Percentiles rank a stretch among this genome's conserved stretches.
phyloP scores from a whole-genome alignment of 2,329 filamentous ascomycete genomes.

The Annulohypoxylon truncatum region DNA sequence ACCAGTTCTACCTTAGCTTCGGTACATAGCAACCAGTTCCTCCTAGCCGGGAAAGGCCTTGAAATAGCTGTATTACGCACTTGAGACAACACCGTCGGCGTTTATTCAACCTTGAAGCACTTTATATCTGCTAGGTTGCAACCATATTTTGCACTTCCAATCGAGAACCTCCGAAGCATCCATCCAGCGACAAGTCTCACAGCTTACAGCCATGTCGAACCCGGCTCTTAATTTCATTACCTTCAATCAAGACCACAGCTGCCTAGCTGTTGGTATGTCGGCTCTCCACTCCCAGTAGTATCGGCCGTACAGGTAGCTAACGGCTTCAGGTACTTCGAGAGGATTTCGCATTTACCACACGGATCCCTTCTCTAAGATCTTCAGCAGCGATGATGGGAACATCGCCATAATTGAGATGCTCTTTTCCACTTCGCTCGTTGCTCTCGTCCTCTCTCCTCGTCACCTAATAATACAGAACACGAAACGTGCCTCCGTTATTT shows the following conservation, averaged over 20 bases:
- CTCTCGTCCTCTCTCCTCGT: constrained; percentile 89
- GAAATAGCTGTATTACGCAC: constrained; percentile 4
- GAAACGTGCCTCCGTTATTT: constrained; percentile 86
- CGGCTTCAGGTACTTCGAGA: constrained; percentile 79
- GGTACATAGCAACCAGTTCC: background rate
- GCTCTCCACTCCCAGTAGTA: constrained; percentile 23
- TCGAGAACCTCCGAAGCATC: background rate
- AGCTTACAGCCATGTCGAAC: constrained; percentile 66
- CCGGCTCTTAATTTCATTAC: constrained; percentile 96
- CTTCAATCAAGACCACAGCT: constrained; percentile 99
- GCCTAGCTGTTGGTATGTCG: constrained; percentile 87
- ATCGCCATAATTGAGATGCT: constrained; percentile 98
- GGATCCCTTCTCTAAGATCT: constrained; percentile 94
- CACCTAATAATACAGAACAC: constrained; percentile 97
- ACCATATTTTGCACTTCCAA: constrained; percentile 5
- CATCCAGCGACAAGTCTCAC: constrained; percentile 6
- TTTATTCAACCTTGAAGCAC: background rate
- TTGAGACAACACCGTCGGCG: background rate
- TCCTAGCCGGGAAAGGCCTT: constrained; percentile 5
- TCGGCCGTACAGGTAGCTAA: constrained; percentile 15
- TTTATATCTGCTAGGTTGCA: background rate
- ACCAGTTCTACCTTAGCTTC: constrained; percentile 11
- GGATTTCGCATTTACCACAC: constrained; percentile 98
- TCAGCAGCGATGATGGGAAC: constrained; percentile 93
- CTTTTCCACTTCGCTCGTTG: constrained; percentile 96